These are phyloP conservation scores for Postia placenta DNA, from an alignment of 768 basidiomycete species.

Conservation along the genomic window DNA sequence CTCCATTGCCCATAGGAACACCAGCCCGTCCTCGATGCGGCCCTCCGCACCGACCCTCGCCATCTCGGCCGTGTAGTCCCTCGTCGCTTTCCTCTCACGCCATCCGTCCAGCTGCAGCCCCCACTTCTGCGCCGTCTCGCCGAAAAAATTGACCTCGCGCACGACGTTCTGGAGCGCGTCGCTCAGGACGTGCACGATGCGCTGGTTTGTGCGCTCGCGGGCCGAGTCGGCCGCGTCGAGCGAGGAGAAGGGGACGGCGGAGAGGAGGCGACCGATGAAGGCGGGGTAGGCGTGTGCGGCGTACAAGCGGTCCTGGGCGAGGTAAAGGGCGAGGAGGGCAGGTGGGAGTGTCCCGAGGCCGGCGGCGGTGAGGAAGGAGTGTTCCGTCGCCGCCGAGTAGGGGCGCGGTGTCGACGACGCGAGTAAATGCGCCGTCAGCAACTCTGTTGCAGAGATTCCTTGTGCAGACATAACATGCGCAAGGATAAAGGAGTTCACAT, in stretches of 20 bases:
- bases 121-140: slow-evolving; percentile 38
- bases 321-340: slow-evolving; percentile 50
- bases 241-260: slow-evolving; percentile 47
- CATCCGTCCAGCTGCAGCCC: slow-evolving; percentile 41
- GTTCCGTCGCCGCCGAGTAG: slow-evolving; percentile 44
- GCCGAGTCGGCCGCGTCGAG: slow-evolving; percentile 25
- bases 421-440: slow-evolving; percentile 29
- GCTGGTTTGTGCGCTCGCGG: slow-evolving; percentile 31
- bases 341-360: slow-evolving; percentile 44
- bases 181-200: slow-evolving; percentile 42
- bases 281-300: slow-evolving; percentile 70
- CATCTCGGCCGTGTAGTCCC: slow-evolving; percentile 72
- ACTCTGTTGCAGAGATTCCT: neutral
- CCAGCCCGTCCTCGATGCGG: slow-evolving; percentile 53
- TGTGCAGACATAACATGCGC: neutral
- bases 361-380: slow-evolving; percentile 55
- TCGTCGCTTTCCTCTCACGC: slow-evolving; percentile 53
- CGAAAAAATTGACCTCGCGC: slow-evolving; percentile 56
- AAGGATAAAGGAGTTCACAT: too few relatives aligned
- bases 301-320: slow-evolving; percentile 70
- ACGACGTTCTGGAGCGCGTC: slow-evolving; percentile 53
- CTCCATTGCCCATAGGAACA: slow-evolving; percentile 81
- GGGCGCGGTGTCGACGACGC: slow-evolving; percentile 28
- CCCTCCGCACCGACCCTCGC: slow-evolving; percentile 40
- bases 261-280: slow-evolving; percentile 62